Evolutionary conservation across 345 rosid genomes (phyloP), one percentile per base, ranked within the genome.

Genomic region (Rhizophora apiculata): DNA sequence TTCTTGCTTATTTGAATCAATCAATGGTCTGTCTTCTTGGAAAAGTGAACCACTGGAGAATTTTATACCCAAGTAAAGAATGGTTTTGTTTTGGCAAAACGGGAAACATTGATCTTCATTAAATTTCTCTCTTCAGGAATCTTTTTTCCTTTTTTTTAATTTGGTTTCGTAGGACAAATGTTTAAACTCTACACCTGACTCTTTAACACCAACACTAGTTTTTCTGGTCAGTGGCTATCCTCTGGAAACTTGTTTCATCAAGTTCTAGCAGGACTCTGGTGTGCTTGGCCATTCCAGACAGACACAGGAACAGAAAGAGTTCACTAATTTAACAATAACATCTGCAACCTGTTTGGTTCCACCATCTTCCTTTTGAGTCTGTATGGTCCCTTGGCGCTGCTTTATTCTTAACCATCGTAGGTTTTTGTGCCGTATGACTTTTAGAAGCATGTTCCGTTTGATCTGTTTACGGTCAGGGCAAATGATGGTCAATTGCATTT

Each of bases 1-100:
- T 72, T 53, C 67, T 71, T 75, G 37, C 67, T 65, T 68, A 62
- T 60, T 54, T 74, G 66, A 60, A 37, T 59, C 36, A 34, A 68
- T 49, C n/a, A 29, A 26, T 34, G 36, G 67, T 63, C 36, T 53
- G 55, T 58, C 55, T 65, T 32, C 64, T 68, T 59, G 11, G 19
- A 55, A 26, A 55, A 55, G 7, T n/a, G 59, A 55, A 55, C 24
- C 8, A n/a, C 59, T 24, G 6, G 29, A 56, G 31, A 8, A 21
- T 27, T 56, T 56, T 56, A 27, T 24, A 15, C 59, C 16, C 18
- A 56, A 9, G 16, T 56, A 3, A 27, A 9, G 16, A 24, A 21
- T 56, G 31, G 29, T 21, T 56, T 56, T 56, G 29, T 56, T 55
- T 24, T 56, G 60, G 60, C 18, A 56, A 55, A 56, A 56, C 18